Base-by-base conservation (phyloP, 768 basidiomycete species). In the Neoboletus subvelutipes region DNA sequence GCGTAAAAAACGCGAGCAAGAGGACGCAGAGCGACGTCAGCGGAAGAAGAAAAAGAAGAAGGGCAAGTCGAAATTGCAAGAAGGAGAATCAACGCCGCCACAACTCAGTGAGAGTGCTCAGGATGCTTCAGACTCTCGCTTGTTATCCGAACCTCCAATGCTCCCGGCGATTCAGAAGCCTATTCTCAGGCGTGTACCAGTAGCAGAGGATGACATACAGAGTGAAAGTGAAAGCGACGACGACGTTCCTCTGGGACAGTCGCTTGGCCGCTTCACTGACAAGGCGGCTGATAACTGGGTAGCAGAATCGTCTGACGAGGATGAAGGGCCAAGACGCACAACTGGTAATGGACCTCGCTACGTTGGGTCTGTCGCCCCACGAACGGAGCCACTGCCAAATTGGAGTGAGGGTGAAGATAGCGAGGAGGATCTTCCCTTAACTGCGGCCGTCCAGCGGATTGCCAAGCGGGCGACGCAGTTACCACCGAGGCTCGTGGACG, bases 401-500 rank as follows among this genome's bases (percentile, higher is more conserved):
- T 28, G 24, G 24, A 45, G 10, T 22, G 65, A 63, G 18, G 80
- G 78, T 49, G 79, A 80, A 20, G 83, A 85, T 59, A 89, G 88
- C 58, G 91, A 91, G 52, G 91, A 93, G 61, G 91, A 94, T 72
- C 62, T 92, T 42, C 92, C 92, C 3, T 77, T 94, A 10, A 83
- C 84, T 26, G 82, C 81, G 3, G 82, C 87, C 9, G 74, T 84
- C n/a, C 75, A 77, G 53, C 81, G 82, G 36, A 83, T 78, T n/a
- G 73, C 73, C 22, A 78, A 79, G 56, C 81, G 84, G 46, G 75
- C 71, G 26, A 74, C 72, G 11, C 63, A 72, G 36, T 55, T 64
- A 36, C 59, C 65, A 57, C 66, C 62, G 37, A 45, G 40, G 29
- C 31, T 59, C 33, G 4, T 50, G 29, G 64, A 84, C 67, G 31